Percentiles rank a stretch among this genome's conserved stretches.
phyloP scores from a whole-genome alignment of 257 asterid genomes.

The Ilex aquifolium region DNA sequence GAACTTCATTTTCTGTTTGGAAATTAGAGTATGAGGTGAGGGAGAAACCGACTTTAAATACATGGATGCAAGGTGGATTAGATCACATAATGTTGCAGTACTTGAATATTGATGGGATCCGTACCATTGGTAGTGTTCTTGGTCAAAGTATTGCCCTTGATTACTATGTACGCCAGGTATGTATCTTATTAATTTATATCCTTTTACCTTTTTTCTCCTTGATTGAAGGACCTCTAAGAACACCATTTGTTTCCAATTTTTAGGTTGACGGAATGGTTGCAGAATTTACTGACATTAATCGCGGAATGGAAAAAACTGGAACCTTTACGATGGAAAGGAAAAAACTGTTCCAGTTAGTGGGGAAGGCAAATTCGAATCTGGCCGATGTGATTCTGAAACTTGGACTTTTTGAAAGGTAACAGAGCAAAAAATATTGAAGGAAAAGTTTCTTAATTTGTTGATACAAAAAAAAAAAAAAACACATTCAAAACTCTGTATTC shows the following conservation, averaged over 20 bases:
- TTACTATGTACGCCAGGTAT: constrained; percentile 94
- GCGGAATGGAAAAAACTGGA: constrained; percentile 97
- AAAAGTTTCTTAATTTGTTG: not conserved
- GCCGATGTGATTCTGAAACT: constrained; percentile 95
- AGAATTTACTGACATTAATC: constrained; percentile 88
- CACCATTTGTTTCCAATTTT: constrained; percentile 11
- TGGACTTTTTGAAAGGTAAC: constrained; percentile 95
- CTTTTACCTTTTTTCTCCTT: constrained; percentile 8
- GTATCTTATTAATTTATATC: constrained; percentile 14
- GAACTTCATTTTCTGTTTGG: constrained; percentile 15
- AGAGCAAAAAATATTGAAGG: constrained; percentile 1
- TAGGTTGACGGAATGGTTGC: constrained; percentile 97
- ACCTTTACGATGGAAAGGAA: constrained; percentile 88
- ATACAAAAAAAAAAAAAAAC: too few relatives aligned
- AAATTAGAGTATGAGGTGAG: constrained; percentile 82
- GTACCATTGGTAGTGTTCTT: constrained; percentile 95
- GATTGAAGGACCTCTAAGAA: not conserved
- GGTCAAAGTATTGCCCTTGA: constrained; percentile 99
- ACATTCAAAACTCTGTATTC: too few relatives aligned
- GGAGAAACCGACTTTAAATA: constrained; percentile 60
- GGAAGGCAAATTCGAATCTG: constrained; percentile 95
- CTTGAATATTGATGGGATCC: constrained; percentile 76
- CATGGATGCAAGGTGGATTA: constrained; percentile 98
- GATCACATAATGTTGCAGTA: constrained; percentile 86
- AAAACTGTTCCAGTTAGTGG: constrained; percentile 93